Evolutionary conservation across 106 monocot species (phyloP).

Genomic region (Chionographis japonica): DNA sequence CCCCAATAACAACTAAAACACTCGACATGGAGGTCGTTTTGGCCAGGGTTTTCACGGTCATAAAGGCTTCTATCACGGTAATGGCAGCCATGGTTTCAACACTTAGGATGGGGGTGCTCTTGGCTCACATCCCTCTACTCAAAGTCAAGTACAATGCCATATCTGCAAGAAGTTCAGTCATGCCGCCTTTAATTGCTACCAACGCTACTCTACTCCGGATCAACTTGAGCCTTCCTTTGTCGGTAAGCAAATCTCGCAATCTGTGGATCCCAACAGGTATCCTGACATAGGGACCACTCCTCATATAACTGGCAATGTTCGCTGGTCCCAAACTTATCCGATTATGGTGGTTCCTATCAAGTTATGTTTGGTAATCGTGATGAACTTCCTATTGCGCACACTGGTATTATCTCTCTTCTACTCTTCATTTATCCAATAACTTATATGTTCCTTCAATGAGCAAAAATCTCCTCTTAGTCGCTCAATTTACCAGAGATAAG

Average conservation of each 20-base stretch:
- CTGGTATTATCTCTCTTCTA: neutral
- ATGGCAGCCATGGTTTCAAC: no score
- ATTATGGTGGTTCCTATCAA: neutral
- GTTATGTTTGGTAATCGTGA: neutral
- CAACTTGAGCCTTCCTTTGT: neutral
- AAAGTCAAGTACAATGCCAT: neutral
- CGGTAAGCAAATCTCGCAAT: neutral
- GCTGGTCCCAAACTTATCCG: neutral
- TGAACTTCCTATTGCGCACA: neutral
- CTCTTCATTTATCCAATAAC: no score
- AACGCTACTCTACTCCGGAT: neutral
- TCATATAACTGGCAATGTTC: neutral
- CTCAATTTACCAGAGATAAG: constrained; percentile 1
- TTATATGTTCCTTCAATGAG: neutral
- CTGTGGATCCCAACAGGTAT: neutral
- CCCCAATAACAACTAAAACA: no score
- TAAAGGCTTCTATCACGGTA: no score
- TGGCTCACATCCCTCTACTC: no score
- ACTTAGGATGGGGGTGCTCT: no score
- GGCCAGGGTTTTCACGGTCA: no score
- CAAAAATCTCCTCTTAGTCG: neutral
- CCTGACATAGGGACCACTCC: neutral
- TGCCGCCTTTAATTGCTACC: neutral
- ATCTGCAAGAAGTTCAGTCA: neutral
- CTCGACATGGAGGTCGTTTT: no score